Evolutionary conservation across 2,329 filamentous ascomycete genomes (phyloP).

Genomic region (Boeremia exigua): DNA sequence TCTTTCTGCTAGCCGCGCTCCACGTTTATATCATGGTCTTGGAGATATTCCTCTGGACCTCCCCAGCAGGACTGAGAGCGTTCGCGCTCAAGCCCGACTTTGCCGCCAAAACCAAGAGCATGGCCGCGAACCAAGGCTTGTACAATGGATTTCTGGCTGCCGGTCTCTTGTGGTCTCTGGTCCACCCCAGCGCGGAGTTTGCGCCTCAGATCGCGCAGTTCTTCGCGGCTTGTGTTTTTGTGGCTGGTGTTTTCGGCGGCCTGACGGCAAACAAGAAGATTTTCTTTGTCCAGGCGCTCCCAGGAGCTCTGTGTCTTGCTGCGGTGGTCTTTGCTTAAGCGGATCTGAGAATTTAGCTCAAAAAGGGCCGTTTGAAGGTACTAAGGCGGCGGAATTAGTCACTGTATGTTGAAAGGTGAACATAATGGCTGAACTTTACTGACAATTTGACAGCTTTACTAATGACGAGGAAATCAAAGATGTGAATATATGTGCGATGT

Average conservation of each 20-base stretch:
- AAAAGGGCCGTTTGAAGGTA: too few relatives aligned
- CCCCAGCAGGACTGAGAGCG: not conserved
- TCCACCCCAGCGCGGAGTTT: not conserved
- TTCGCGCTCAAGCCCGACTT: slow-evolving; percentile 1
- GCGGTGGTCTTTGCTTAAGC: not conserved
- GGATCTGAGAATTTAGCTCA: not conserved
- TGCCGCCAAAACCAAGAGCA: not conserved
- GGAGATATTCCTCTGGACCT: slow-evolving; percentile 8
- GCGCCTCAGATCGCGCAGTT: not conserved
- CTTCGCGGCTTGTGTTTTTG: slow-evolving; percentile 1
- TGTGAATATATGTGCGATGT: too few relatives aligned
- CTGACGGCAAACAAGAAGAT: not conserved
- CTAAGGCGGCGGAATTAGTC: too few relatives aligned
- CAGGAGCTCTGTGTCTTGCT: slow-evolving; percentile 2
- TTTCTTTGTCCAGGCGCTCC: not conserved
- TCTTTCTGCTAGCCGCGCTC: slow-evolving; percentile 3
- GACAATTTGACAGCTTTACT: too few relatives aligned
- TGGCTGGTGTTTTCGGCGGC: slow-evolving; percentile 4
- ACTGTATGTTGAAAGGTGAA: too few relatives aligned
- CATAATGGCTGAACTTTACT: too few relatives aligned
- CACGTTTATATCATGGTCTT: slow-evolving; percentile 4
- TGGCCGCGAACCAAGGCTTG: slow-evolving; percentile 6
- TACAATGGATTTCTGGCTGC: slow-evolving; percentile 5
- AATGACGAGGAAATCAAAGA: too few relatives aligned
- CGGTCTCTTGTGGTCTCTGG: not conserved